Evolutionary conservation across 208 protist genomes (phyloP).

Genomic region (Leishmania tarentolae): DNA sequence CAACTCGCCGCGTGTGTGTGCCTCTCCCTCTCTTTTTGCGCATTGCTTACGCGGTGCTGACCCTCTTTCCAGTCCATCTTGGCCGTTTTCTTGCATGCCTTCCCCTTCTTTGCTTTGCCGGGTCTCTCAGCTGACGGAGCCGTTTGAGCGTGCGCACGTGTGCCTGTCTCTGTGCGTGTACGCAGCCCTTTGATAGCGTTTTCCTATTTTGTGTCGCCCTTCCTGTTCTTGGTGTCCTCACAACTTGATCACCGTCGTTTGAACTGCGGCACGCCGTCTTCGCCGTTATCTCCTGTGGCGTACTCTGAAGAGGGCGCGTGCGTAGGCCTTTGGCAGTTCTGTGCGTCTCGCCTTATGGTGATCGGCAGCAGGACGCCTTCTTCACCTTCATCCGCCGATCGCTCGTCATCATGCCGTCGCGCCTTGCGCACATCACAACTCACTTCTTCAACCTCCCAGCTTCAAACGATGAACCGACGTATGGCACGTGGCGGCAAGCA

Average conservation of each 20-base stretch:
- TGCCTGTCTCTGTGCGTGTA: slow-evolving; percentile 4
- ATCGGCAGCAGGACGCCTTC: neutral
- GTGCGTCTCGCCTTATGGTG: neutral
- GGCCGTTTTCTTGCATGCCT: neutral
- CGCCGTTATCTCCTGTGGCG: neutral
- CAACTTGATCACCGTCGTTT: neutral
- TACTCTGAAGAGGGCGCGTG: neutral
- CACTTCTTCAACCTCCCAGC: slow-evolving; percentile 33
- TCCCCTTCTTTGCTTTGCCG: neutral
- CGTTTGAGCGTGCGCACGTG: neutral
- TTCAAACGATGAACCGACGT: slow-evolving; percentile 6
- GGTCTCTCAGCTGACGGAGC: too few species aligned
- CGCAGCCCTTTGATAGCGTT: neutral
- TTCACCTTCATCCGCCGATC: neutral
- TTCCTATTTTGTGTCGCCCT: neutral
- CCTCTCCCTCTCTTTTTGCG: neutral
- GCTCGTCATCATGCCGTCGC: slow-evolving; percentile 20
- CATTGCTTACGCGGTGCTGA: neutral
- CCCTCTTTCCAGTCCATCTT: neutral
- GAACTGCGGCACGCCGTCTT: neutral
- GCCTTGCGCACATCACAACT: slow-evolving; percentile 28
- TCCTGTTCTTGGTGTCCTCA: neutral
- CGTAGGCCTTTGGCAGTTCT: neutral
- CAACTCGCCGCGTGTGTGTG: neutral
- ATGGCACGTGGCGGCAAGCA: neutral